Base-by-base conservation (phyloP, 1,284 basidiomycete species). In the Singerocomus inundabilis region DNA sequence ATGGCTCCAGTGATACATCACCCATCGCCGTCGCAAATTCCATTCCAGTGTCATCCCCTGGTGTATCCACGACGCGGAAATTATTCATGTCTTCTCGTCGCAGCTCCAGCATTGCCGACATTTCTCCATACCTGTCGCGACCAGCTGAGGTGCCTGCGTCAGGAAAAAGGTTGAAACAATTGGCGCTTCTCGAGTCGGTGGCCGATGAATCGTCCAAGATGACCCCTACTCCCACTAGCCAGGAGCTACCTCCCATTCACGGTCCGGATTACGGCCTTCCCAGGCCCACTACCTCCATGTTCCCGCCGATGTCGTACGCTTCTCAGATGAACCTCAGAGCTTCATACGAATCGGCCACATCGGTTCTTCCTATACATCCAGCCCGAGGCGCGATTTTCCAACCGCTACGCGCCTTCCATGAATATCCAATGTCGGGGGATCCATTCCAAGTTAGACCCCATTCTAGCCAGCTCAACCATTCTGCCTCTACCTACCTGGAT, bases 141-240 rank as follows among this genome's bases (percentile, higher is more conserved):
- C 65, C 77, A 15, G 59, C 68, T 21, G 77, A 75, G 53, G 68
- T 77, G 2, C 78, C 78, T 13, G 71, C 74, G 7, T 81, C 80
- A 31, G 77, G 80, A 18, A 85, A 82, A 62, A 77, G 77, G 53
- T 66, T 87, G 64, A 83, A 81, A 60, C 87, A 89, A 57, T 72
- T 89, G 32, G 84, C 87, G 1, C 71, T 91, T 52, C 71, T 91
- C n/a, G 87, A 91, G 62, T 75, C 78, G 16, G 79, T 89, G 34
- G 86, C 80, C 1, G 80, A 84, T 55, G 86, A 90, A 62, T 85
- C 85, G 3, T 82, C 81, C 8, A 73, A 77, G 57, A 75, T 82
- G 72, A 76, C 81, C 6, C 76, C 80, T 13, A 70, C 72, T 9
- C 61, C 79, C 31, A 59, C 67, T 21, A 70, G 68, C 34, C 72